Evolutionary conservation across 1,284 basidiomycete genomes (phyloP), one percentile per base, ranked within the genome.

Genomic region (Ceratobasidium sp.): DNA sequence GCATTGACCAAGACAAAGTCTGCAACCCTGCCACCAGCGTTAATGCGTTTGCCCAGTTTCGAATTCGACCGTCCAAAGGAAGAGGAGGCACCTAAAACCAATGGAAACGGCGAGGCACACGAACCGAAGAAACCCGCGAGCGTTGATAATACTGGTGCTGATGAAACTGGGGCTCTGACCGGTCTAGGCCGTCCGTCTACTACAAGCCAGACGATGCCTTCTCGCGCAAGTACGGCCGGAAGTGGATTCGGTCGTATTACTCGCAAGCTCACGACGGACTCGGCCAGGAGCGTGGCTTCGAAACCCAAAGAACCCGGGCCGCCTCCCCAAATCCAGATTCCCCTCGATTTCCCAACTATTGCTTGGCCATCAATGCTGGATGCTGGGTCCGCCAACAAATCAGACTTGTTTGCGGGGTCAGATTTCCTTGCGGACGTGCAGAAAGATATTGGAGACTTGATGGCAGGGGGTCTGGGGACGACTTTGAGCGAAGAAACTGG

Each of bases 301-400:
- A 66, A 54, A 27, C 27, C 60, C 14, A 36, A 19, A 11, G 52
- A 50, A 4, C n/a, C 29, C 36, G 29, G 60, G 5, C 60, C 60
- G 16, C 50, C 60, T 11, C 60, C 60, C 11, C 52, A 53, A 30
- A 53, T 66, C 60, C 60, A 66, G 50, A 44, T 66, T 19, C 50
- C 60, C 23, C 60, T 66, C 47, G 60, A 66, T 33, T 66, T 66
- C 29, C 60, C 60, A 36, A 66, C 50, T 23, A 66, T 66, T 41
- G 60, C 60, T 19, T 66, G 60, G 60, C 60, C 60, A 21, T 66
- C 60, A 1, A 19, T 62, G 25, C 39, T 54, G 19, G 52, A 54
- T 2, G 27, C 13, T 16, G 25, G 25, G 13, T 9, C 9, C 9
- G 2, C 14, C 14, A 42, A 3, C 14, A 19, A 44, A 44, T 25